Base-by-base conservation (phyloP, 2,329 filamentous ascomycete species). In the Penicillium sp. region DNA sequence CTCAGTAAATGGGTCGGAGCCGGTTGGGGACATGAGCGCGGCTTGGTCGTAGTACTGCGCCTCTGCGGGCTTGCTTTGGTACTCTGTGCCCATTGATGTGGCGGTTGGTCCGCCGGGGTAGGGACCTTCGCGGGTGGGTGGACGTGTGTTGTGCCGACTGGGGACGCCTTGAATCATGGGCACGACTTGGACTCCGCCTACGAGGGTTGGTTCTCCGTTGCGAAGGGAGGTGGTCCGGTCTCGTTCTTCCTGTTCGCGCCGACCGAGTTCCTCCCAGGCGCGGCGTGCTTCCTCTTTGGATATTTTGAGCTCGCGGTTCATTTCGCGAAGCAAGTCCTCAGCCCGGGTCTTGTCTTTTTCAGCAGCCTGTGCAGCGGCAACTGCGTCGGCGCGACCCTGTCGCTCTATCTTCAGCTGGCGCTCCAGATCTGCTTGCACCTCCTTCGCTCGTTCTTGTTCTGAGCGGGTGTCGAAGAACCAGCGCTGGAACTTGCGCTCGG, bases 391-490 rank as follows among this genome's bases (percentile, higher is more conserved):
- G 49, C 85, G 80, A 36, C 79, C 81, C 51, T 81, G 79, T 43
- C 87, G 79, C 68, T 96, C 90, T 31, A 82, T 77, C 36, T 85
- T 78, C n/a, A 96, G 72, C 32, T 83, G 79, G 27, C 78, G 76
- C 61, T 94, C 85, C n/a, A 95, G 72, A 63, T 90, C 81, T 3
- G 82, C 89, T 46, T 89, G 87, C 29, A 86, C 77, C 69, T 97
- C 93, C 56, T 87, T 85, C 40, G 84, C 79, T 23, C 86, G 83
- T 71, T 97, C 93, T 55, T 95, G 82, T 57, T 97, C 90, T 26
- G 85, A 80, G 42, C 90, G 80, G 6, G 90, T 95, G 66, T 98
- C 93, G 59, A 95, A 95, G 71, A 97, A 97, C 93, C 93, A 98
- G 41, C 93, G 81, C 70, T 98, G 93, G 60, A 98, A 98, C 66